Percentiles rank a stretch among this genome's conserved stretches.
phyloP scores from a whole-genome alignment of 306 rosid genomes.

The Trifolium pratense region DNA sequence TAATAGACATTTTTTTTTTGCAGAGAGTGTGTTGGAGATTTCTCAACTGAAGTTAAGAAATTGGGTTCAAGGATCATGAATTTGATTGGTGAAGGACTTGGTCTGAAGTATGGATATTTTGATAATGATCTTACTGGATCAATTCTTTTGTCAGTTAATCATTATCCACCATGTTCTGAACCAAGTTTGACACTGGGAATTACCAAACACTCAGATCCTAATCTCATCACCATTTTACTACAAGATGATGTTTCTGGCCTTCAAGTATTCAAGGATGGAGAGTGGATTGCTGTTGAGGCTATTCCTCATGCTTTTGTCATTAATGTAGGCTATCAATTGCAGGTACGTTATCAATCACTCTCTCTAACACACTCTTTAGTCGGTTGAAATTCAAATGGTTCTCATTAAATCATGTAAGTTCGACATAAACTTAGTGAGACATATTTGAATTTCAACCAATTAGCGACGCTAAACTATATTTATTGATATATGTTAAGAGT shows the following conservation, averaged over 20 bases:
- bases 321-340: conserved; percentile 35
- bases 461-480: too few relatives aligned
- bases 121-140: conserved; percentile 38
- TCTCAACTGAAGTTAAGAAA: conserved; percentile 39
- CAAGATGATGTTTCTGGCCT: conserved; percentile 42
- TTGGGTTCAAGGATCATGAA: conserved; percentile 41
- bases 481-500: too few relatives aligned
- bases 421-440: too few relatives aligned
- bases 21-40: conserved; percentile 42
- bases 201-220: conserved; percentile 46
- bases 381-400: too few relatives aligned
- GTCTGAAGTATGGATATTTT: conserved; percentile 35
- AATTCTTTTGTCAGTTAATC: background rate
- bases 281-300: conserved; percentile 45
- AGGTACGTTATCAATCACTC: background rate
- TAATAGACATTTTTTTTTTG: background rate
- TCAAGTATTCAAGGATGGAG: conserved; percentile 44
- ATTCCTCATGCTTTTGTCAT: conserved; percentile 46
- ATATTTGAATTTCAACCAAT: too few relatives aligned
- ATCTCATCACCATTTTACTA: conserved; percentile 42
- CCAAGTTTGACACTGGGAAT: conserved; percentile 48
- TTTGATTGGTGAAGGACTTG: conserved; percentile 45
- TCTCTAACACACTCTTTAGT: too few relatives aligned
- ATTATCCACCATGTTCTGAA: conserved; percentile 45
- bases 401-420: too few relatives aligned